These are phyloP conservation scores for Diplodia sapinea DNA, from an alignment of 2,329 filamentous ascomycete genomes.

Conservation along the genomic window DNA sequence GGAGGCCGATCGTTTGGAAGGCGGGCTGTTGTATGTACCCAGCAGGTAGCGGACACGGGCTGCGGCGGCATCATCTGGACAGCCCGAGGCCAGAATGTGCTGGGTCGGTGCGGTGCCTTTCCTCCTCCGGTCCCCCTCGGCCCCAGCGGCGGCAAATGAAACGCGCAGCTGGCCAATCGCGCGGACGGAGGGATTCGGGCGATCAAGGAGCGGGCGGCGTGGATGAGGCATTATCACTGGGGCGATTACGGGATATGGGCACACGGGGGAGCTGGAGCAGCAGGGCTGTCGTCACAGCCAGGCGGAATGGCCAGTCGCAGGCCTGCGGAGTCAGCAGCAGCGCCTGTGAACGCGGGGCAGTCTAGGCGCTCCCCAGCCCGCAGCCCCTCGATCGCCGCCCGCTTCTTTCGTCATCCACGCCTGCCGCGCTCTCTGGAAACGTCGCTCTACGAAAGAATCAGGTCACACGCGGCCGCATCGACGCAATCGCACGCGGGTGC, in stretches of 20 bases:
- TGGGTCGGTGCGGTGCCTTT: background rate
- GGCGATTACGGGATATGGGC: background rate
- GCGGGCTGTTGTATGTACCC: background rate
- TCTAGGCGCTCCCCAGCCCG: background rate
- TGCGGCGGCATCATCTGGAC: background rate
- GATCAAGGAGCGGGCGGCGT: slow-evolving; percentile 18
- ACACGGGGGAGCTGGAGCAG: background rate
- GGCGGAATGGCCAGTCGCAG: slow-evolving; percentile 3
- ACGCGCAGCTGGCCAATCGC: background rate
- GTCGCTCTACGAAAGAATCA: background rate
- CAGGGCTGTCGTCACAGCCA: slow-evolving; percentile 6
- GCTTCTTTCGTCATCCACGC: slow-evolving; percentile 13
- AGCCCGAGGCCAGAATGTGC: slow-evolving; percentile 10
- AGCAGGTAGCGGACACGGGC: background rate
- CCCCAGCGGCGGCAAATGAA: background rate
- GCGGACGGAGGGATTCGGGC: slow-evolving; percentile 27
- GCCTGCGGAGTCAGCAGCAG: slow-evolving; percentile 19
- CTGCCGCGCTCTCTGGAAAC: slow-evolving; percentile 1
- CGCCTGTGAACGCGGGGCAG: slow-evolving; percentile 21
- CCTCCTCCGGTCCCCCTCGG: background rate
- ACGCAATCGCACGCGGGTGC: background rate
- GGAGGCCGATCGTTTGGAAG: slow-evolving; percentile 5
- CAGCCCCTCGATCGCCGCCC: slow-evolving; percentile 14
- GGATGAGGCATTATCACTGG: slow-evolving; percentile 16
- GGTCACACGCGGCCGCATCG: slow-evolving; percentile 19